phyloP scores from a whole-genome alignment of 495 filamentous ascomycete species.

The Trichoderma orchidacearum region DNA sequence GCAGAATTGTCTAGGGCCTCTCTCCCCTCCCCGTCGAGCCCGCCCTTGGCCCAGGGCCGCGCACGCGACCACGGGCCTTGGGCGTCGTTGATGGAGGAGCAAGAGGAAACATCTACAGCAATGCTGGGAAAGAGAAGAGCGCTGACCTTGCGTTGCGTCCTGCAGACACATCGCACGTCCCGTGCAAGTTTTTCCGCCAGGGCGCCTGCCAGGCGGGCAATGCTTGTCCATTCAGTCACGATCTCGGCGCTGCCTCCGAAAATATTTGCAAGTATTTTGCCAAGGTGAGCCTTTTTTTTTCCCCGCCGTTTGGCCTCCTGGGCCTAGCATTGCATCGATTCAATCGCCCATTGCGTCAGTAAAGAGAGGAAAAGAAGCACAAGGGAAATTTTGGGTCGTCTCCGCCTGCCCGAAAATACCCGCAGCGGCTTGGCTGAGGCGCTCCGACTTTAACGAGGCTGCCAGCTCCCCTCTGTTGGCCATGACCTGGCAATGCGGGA shows the following conservation, averaged over 20 bases:
- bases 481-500: background rate
- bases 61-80: background rate
- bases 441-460: too few relatives aligned
- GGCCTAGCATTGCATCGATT: background rate
- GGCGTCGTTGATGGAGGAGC: background rate
- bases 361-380: background rate
- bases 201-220: conserved; percentile 92
- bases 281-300: conserved; percentile 49
- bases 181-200: conserved; percentile 97
- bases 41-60: too few relatives aligned
- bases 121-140: too few relatives aligned
- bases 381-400: background rate
- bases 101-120: too few relatives aligned
- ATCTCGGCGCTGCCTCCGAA: conserved; percentile 62
- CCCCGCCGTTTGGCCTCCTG: background rate
- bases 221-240: conserved; percentile 93
- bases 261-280: conserved; percentile 96
- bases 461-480: background rate
- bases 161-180: conserved; percentile 89
- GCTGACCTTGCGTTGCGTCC: conserved; percentile 1
- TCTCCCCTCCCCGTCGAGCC: too few relatives aligned
- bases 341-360: background rate
- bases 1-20: background rate
- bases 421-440: background rate
- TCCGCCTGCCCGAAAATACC: background rate